Percentiles rank a stretch among this genome's conserved stretches.
phyloP scores from a whole-genome alignment of 1,284 basidiomycete genomes.

The Cryptococcus wingfieldii region DNA sequence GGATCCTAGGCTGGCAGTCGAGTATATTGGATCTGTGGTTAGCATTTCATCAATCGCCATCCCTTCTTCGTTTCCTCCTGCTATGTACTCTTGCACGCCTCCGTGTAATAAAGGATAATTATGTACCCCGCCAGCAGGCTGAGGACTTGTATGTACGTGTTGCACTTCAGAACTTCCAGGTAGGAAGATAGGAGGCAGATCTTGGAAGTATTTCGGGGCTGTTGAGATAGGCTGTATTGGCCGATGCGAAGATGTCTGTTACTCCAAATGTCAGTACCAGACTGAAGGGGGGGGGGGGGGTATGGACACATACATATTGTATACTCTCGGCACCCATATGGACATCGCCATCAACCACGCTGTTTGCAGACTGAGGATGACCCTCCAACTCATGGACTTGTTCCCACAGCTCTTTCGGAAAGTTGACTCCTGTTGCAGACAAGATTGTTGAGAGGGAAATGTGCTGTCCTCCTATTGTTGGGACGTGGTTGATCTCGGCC shows the following conservation, averaged over 20 bases:
- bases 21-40: no score
- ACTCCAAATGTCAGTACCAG: background rate
- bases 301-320: background rate
- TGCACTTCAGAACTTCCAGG: background rate
- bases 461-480: slow-evolving; percentile 11
- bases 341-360: slow-evolving; percentile 3
- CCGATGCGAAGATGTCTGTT: background rate
- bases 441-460: slow-evolving; percentile 7
- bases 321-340: background rate
- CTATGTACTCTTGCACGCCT: no score
- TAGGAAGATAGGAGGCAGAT: background rate
- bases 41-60: no score
- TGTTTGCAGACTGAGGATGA: background rate
- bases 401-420: slow-evolving; percentile 8
- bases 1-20: no score
- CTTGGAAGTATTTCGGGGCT: background rate
- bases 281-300: background rate
- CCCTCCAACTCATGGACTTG: slow-evolving; percentile 2
- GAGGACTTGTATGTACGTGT: background rate
- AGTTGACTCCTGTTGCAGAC: background rate
- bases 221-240: background rate
- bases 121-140: background rate
- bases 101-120: no score
- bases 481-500: slow-evolving; percentile 20
- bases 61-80: no score